Base-by-base conservation (phyloP, 2,329 filamentous ascomycete genomes). In the Hymenoscyphus infarciens region DNA sequence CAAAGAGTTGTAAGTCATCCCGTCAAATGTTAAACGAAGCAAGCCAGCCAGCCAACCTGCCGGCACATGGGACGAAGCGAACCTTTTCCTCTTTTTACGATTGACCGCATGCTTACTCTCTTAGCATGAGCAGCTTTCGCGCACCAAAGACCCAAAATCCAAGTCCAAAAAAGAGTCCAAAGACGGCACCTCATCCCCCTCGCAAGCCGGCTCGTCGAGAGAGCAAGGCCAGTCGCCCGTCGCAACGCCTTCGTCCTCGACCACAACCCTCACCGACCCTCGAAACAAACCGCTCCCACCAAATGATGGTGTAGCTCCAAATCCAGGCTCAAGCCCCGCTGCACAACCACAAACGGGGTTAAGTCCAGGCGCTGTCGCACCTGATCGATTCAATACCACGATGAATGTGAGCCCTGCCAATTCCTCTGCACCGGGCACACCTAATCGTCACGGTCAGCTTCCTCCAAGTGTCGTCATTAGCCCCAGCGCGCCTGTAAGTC, bases 381-480 rank as follows among this genome's bases (percentile, higher is more conserved):
- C 74, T 65, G 80, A 82, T 71, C 77, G 79, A 42, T 82, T 79
- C 68, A 77, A 76, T 66, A 68, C 69, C 65, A 68, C 76, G 60
- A 73, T 72, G 63, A 75, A 75, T 63, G 71, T 69, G 54, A 69
- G 75, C 64, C 74, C 77, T 66, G 45, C 42, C n/a, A 76, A 76
- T 69, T 72, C 76, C 76, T 82, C 84, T 69, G 68, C 65, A 53
- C 76, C 77, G 63, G 83, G 79, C 67, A 89, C 88, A 45, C 85
- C 88, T 38, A 83, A 81, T 70, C 83, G 89, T 73, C 81, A 85
- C 70, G 84, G 84, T 35, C 78, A 82, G 64, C 81, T 92, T 63
- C 88, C 91, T 54, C 94, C 94, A 25, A 96, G 91, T 72, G 93
- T 98, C 64, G 86, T 97, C 69, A 95, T 98, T 76, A 97, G 92